Percentiles rank a stretch among this genome's conserved stretches.
phyloP scores from a whole-genome alignment of 2,329 filamentous ascomycete genomes.

The Colletotrichum paranaense region DNA sequence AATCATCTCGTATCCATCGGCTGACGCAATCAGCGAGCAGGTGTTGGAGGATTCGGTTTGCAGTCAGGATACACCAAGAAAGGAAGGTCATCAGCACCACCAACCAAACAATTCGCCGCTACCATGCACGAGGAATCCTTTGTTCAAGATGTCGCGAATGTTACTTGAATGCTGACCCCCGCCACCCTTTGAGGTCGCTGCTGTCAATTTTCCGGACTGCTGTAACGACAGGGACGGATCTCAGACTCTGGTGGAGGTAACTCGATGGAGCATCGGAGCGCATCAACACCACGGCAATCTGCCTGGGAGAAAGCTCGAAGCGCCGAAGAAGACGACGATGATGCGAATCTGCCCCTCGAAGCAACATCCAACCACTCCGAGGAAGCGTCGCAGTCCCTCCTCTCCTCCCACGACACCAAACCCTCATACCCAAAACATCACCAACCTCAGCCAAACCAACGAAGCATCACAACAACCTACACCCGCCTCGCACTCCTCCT shows the following conservation, averaged over 20 bases:
- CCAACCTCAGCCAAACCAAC: not conserved
- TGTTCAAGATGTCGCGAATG: not conserved
- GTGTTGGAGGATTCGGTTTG: too few relatives aligned
- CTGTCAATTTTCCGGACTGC: too few relatives aligned
- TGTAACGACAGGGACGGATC: too few relatives aligned
- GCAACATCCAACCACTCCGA: not conserved
- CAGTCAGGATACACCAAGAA: not conserved
- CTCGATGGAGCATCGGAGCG: not conserved
- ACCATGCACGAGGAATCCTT: constrained; percentile 1
- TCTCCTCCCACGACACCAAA: not conserved
- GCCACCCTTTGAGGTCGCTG: not conserved
- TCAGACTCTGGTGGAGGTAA: too few relatives aligned
- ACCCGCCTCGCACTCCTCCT: not conserved
- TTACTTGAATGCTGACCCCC: not conserved
- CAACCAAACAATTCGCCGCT: not conserved
- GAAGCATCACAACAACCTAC: not conserved
- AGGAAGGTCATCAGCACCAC: constrained; percentile 17
- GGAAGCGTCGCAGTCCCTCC: not conserved
- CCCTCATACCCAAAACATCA: not conserved
- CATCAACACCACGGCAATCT: not conserved
- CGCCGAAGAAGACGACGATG: not conserved
- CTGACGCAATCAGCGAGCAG: too few relatives aligned
- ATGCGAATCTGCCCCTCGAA: not conserved
- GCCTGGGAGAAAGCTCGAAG: not conserved
- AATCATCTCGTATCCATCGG: too few relatives aligned